These are phyloP conservation scores for Begonia fuchsioides DNA, from an alignment of 306 rosid genomes.

Conservation along the genomic window DNA sequence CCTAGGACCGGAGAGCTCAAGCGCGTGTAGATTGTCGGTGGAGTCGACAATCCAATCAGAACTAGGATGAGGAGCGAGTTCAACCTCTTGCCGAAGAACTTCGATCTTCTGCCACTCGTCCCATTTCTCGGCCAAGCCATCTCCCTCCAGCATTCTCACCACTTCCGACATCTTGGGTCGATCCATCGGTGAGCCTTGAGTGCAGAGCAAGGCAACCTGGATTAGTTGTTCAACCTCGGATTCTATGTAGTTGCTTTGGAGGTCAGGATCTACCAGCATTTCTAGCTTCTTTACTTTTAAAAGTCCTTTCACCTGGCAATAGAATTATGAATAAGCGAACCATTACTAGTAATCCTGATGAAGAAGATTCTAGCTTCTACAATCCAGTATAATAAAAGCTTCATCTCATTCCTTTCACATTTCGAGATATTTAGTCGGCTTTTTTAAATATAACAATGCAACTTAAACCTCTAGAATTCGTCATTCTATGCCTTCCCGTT, in stretches of 20 bases:
- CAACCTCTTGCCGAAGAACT: slow-evolving; percentile 37
- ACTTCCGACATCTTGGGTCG: slow-evolving; percentile 90
- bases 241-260: slow-evolving; percentile 35
- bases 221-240: slow-evolving; percentile 58
- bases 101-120: slow-evolving; percentile 83
- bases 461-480: not conserved
- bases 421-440: not conserved
- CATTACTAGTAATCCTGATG: no score
- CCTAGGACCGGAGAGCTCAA: not conserved
- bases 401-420: not conserved
- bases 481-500: no score
- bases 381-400: not conserved
- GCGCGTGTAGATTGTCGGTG: not conserved
- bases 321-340: no score
- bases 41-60: not conserved
- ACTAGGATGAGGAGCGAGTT: not conserved
- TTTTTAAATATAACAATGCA: not conserved
- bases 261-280: slow-evolving; percentile 53
- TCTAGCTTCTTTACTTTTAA: slow-evolving; percentile 52
- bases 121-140: slow-evolving; percentile 75
- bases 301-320: slow-evolving; percentile 60
- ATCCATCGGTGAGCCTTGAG: slow-evolving; percentile 54
- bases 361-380: not conserved
- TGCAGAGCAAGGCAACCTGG: slow-evolving; percentile 77
- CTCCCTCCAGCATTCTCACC: slow-evolving; percentile 87